Percentiles rank a stretch among this genome's conserved stretches.
These are phyloP conservation scores for Lactarius evosmus DNA, from an alignment of 768 basidiomycete genomes.

Conservation along the genomic window DNA sequence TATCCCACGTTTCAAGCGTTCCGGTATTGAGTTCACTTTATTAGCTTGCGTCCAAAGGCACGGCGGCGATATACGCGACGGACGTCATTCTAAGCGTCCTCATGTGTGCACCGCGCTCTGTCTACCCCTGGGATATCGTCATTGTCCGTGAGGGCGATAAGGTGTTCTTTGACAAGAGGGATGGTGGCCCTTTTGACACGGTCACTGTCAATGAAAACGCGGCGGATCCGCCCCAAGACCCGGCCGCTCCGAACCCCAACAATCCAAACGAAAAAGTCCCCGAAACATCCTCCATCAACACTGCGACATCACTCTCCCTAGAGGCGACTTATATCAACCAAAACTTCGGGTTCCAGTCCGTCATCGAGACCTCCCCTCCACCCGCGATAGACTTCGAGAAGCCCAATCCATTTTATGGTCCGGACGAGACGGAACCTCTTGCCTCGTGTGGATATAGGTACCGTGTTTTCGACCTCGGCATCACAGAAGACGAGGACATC, in stretches of 20 bases:
- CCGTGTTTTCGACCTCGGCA: constrained; percentile 88
- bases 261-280: constrained; percentile 68
- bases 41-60: constrained; percentile 75
- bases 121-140: constrained; percentile 99
- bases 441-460: constrained; percentile 97
- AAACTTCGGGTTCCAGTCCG: constrained; percentile 96
- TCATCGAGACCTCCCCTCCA: constrained; percentile 63
- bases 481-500: constrained; percentile 88
- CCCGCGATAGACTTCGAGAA: constrained; percentile 70
- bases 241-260: constrained; percentile 72
- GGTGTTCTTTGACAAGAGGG: constrained; percentile 95
- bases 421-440: constrained; percentile 91
- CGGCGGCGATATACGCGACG: constrained; percentile 88
- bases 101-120: constrained; percentile 94
- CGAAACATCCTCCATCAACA: constrained; percentile 87
- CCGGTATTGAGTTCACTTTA: constrained; percentile 16
- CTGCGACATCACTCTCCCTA: constrained; percentile 87
- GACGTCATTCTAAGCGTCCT: constrained; percentile 93
- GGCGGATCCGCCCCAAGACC: constrained; percentile 86
- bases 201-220: constrained; percentile 99
- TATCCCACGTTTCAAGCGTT: constrained; percentile 5
- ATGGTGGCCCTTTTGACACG: constrained; percentile 94
- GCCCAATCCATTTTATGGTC: constrained; percentile 93
- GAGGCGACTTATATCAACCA: constrained; percentile 99
- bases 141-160: constrained; percentile 90